These are phyloP conservation scores for Drechslerella coelobrocha DNA, from an alignment of 2,329 filamentous ascomycete species.

Conservation along the genomic window DNA sequence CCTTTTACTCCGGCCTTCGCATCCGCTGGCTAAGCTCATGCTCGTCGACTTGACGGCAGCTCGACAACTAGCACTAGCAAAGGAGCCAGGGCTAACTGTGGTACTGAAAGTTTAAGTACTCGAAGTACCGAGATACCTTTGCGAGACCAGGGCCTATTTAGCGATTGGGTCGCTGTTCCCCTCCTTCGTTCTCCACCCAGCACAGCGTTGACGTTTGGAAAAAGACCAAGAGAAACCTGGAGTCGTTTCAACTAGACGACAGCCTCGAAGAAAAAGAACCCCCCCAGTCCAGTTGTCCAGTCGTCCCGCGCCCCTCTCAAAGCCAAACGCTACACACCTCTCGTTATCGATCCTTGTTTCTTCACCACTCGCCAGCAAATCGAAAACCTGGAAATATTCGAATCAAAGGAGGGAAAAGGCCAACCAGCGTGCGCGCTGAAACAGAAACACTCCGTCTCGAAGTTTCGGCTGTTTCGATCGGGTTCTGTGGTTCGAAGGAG, in stretches of 20 bases:
- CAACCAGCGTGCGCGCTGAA: slow-evolving; percentile 20
- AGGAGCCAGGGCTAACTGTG: background rate
- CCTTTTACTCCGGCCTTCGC: slow-evolving; percentile 27
- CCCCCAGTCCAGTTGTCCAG: slow-evolving; percentile 20
- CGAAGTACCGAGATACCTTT: background rate
- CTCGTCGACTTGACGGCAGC: slow-evolving; percentile 16
- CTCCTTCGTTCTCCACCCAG: background rate
- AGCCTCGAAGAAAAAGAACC: slow-evolving; percentile 5
- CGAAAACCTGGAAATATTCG: background rate
- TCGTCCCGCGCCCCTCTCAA: too few relatives aligned
- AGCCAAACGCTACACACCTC: background rate
- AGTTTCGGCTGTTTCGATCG: slow-evolving; percentile 18
- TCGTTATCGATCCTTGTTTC: slow-evolving; percentile 3
- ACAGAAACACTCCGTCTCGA: slow-evolving; percentile 26
- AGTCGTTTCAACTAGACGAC: slow-evolving; percentile 18
- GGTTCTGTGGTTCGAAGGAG: slow-evolving; percentile 17
- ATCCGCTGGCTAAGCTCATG: slow-evolving; percentile 25
- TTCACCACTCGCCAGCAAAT: too few relatives aligned
- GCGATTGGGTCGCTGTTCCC: slow-evolving; percentile 7
- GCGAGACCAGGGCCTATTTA: slow-evolving; percentile 9
- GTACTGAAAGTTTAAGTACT: slow-evolving; percentile 11
- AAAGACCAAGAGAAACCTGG: slow-evolving; percentile 9
- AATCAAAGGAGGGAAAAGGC: background rate
- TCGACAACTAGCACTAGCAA: background rate
- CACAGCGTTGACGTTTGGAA: background rate